Conservation (phyloP, 306 rosid species). For the Calophaca sinica region DNA sequence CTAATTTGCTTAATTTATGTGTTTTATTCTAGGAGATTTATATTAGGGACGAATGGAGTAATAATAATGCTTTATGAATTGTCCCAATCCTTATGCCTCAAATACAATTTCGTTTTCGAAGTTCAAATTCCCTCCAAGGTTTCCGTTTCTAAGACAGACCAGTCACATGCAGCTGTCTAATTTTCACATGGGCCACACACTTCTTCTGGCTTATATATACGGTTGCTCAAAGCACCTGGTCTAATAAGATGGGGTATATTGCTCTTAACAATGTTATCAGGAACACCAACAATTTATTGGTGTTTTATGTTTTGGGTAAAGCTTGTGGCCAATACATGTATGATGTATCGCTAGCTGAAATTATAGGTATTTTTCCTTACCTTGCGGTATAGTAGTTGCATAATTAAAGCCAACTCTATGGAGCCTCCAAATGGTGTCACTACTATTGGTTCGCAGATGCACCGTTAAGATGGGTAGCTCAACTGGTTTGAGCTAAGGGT, state of each 20-base stretch:
- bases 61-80: slow-evolving; percentile 24
- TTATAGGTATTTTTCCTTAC: no score
- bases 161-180: slow-evolving; percentile 45
- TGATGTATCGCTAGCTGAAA: no score
- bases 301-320: slow-evolving; percentile 13
- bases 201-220: slow-evolving; percentile 4
- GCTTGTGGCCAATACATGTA: background rate
- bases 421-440: no score
- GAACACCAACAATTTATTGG: background rate
- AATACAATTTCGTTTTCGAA: slow-evolving; percentile 28
- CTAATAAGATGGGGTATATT: background rate
- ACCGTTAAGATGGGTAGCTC: no score
- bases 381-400: no score
- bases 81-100: slow-evolving; percentile 29
- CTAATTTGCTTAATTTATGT: no score
- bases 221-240: slow-evolving; percentile 11
- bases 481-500: no score
- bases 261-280: background rate
- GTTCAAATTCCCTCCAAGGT: slow-evolving; percentile 27
- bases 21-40: no score
- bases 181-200: slow-evolving; percentile 40
- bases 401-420: no score
- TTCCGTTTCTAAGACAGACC: slow-evolving; percentile 32
- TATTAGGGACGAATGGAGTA: no score
- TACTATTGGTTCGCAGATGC: no score